Evolutionary conservation across 371 early-diverging fungal genomes (phyloP).

Genomic region (Mucor mucedo): DNA sequence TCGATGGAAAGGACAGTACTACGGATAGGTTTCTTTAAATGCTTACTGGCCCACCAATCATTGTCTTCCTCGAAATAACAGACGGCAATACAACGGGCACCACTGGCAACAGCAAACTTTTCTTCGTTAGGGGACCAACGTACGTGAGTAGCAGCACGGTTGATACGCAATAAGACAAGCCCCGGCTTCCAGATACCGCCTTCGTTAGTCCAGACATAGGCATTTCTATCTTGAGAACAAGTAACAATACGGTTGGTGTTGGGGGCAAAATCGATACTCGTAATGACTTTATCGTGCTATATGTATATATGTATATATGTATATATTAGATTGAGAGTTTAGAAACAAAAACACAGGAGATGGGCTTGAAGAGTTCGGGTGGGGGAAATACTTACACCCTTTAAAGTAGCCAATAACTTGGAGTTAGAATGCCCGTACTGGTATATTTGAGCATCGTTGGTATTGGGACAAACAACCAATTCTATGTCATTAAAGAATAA

Average conservation of each 20-base stretch:
- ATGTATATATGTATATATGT: not conserved
- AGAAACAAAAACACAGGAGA: conserved; percentile 1
- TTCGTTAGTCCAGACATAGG: conserved; percentile 95
- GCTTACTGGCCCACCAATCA: conserved; percentile 97
- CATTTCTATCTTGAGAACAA: conserved; percentile 97
- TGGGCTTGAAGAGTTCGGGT: too few relatives aligned
- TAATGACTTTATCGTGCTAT: conserved; percentile 95
- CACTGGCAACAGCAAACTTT: conserved; percentile 98
- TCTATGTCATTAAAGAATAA: conserved; percentile 55
- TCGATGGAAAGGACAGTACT: conserved; percentile 89
- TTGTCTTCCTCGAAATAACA: conserved; percentile 96
- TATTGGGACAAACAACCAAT: conserved; percentile 90
- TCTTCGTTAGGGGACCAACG: conserved; percentile 96
- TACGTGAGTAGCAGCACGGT: conserved; percentile 95
- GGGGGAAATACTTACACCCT: conserved; percentile 59
- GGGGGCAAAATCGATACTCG: conserved; percentile 96
- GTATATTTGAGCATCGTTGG: conserved; percentile 90
- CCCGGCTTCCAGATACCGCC: conserved; percentile 87
- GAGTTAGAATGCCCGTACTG: conserved; percentile 64
- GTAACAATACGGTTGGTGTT: conserved; percentile 94
- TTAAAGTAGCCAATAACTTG: conserved; percentile 71
- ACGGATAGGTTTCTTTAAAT: conserved; percentile 92
- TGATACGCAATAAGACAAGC: conserved; percentile 92
- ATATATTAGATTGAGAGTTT: too few relatives aligned
- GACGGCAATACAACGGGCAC: conserved; percentile 87